Conservation (phyloP, 2,329 filamentous ascomycete genomes). For the Bipolaris sorokiniana region DNA sequence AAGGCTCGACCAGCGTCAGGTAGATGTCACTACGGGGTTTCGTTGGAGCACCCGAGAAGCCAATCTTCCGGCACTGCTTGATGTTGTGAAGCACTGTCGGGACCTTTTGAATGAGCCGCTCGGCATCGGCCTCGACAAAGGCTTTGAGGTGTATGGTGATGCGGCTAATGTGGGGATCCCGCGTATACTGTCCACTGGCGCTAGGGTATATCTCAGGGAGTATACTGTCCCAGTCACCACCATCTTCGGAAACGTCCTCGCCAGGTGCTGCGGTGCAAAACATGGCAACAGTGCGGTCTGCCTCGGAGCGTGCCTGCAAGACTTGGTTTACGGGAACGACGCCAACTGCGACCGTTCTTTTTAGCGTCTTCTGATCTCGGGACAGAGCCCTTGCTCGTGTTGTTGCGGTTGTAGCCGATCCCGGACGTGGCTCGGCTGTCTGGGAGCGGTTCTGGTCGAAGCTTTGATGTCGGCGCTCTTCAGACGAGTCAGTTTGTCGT, state of each 20-base stretch:
- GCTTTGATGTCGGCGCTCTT: constrained; percentile 29
- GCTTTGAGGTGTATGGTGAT: constrained; percentile 79
- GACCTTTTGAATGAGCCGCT: constrained; percentile 80
- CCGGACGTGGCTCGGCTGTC: constrained; percentile 35
- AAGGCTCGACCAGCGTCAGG: constrained; percentile 78
- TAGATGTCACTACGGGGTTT: constrained; percentile 94
- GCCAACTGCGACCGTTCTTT: constrained; percentile 77
- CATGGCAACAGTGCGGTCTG: constrained; percentile 76
- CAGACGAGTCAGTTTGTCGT: constrained; percentile 23
- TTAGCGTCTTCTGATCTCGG: constrained; percentile 60
- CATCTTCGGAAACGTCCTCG: constrained; percentile 54
- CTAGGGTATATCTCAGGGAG: constrained; percentile 70
- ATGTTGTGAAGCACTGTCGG: constrained; percentile 86
- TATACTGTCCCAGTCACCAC: constrained; percentile 74
- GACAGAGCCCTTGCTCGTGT: constrained; percentile 39
- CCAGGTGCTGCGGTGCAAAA: constrained; percentile 67
- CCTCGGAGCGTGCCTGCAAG: constrained; percentile 72
- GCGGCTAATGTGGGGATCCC: constrained; percentile 73
- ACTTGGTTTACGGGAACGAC: constrained; percentile 76
- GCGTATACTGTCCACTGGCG: constrained; percentile 74
- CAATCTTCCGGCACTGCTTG: constrained; percentile 82
- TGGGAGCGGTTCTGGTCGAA: constrained; percentile 33
- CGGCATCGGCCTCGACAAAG: constrained; percentile 79
- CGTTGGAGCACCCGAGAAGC: constrained; percentile 89
- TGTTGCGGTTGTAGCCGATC: constrained; percentile 35